phyloP scores from a whole-genome alignment of 2,329 filamentous ascomycete species.

The Penicillium crustosum region DNA sequence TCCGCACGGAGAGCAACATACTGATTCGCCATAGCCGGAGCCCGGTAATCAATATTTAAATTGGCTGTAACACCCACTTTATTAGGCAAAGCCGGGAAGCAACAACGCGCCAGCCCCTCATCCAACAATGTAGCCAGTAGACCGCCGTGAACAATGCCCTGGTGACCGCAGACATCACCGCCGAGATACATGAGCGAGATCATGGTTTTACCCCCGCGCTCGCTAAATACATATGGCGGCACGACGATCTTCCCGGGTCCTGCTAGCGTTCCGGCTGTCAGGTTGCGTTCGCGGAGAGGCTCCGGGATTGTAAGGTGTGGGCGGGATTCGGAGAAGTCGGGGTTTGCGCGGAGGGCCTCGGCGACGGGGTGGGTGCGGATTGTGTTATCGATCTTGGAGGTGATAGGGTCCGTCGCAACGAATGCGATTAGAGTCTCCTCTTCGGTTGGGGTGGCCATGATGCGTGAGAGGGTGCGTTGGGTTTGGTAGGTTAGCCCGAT shows the following conservation, averaged over 20 bases:
- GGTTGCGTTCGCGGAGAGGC: constrained; percentile 66
- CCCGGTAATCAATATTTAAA: constrained; percentile 77
- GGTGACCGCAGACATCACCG: constrained; percentile 79
- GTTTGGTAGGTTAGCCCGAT: constrained; percentile 33
- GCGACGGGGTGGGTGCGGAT: constrained; percentile 77
- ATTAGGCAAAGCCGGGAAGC: constrained; percentile 83
- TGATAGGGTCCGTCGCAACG: constrained; percentile 54
- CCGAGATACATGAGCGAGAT: constrained; percentile 77
- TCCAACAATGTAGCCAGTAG: constrained; percentile 89
- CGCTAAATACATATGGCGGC: constrained; percentile 75
- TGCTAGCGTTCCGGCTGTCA: constrained; percentile 77
- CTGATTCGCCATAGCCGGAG: constrained; percentile 71
- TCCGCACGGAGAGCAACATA: constrained; percentile 76
- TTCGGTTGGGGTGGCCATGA: constrained; percentile 55
- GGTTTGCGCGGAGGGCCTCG: constrained; percentile 63
- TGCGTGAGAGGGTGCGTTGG: constrained; percentile 25
- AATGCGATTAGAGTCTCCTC: constrained; percentile 71
- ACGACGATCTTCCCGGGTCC: constrained; percentile 75
- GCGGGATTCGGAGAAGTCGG: constrained; percentile 70
- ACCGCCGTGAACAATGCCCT: constrained; percentile 86
- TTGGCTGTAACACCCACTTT: constrained; percentile 80
- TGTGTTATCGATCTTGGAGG: constrained; percentile 64
- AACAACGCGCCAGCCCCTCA: constrained; percentile 83
- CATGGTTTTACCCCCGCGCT: constrained; percentile 66
- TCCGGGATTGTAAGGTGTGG: constrained; percentile 85